These are phyloP conservation scores for Moniliophthora roreri DNA, from an alignment of 1,284 basidiomycete genomes.

Conservation along the genomic window DNA sequence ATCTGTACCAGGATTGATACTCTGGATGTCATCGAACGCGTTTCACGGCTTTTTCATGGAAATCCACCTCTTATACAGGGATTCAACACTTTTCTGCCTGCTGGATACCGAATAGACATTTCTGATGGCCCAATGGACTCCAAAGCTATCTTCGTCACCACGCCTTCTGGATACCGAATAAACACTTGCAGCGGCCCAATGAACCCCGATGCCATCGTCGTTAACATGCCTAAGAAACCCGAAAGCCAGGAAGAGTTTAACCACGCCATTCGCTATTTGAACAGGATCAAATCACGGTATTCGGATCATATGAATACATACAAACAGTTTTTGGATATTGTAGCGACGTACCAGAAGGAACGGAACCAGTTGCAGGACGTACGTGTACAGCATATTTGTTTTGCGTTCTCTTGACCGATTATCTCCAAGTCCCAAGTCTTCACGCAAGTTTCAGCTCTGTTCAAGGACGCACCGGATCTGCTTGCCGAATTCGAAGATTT, in stretches of 20 bases:
- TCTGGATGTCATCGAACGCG: slow-evolving; percentile 96
- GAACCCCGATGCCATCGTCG: too few species aligned
- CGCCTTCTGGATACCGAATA: too few species aligned
- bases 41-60: slow-evolving; percentile 93
- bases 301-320: slow-evolving; percentile 93
- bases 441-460: slow-evolving; percentile 89
- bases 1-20: slow-evolving; percentile 87
- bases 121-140: slow-evolving; percentile 73
- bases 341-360: slow-evolving; percentile 98
- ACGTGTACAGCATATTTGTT: slow-evolving; percentile 30
- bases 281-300: slow-evolving; percentile 97
- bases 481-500: slow-evolving; percentile 97
- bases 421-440: slow-evolving; percentile 73
- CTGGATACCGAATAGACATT: slow-evolving; percentile 96
- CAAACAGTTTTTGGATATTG: slow-evolving; percentile 97
- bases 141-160: slow-evolving; percentile 92
- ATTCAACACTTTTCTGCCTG: slow-evolving; percentile 98
- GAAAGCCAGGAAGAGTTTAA: slow-evolving; percentile 80
- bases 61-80: slow-evolving; percentile 95
- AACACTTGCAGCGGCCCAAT: too few species aligned
- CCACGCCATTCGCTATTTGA: slow-evolving; percentile 97
- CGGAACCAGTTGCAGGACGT: slow-evolving; percentile 88
- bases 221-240: too few species aligned
- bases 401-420: slow-evolving; percentile 6
- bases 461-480: slow-evolving; percentile 91